Evolutionary conservation across 495 filamentous ascomycete species (phyloP).

Genomic region (Bathelium albidoporum): DNA sequence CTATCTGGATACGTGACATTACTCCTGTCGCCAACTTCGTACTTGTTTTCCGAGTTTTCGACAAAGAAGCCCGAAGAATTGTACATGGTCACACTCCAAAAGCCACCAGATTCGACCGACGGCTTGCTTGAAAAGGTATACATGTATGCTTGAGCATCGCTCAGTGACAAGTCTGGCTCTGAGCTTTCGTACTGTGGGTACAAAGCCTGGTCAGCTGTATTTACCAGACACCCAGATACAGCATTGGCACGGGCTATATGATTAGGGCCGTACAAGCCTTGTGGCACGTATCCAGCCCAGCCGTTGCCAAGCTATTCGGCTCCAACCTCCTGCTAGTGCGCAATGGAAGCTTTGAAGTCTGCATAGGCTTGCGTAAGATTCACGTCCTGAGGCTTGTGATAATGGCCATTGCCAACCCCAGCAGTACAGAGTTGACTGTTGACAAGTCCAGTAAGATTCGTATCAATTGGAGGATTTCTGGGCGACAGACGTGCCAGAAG

Average conservation of each 20-base stretch:
- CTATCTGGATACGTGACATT: slow-evolving; percentile 31
- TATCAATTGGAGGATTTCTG: neutral
- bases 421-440: slow-evolving; percentile 6
- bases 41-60: slow-evolving; percentile 23
- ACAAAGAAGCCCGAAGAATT: slow-evolving; percentile 19
- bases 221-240: slow-evolving; percentile 16
- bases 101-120: slow-evolving; percentile 20
- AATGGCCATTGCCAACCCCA: slow-evolving; percentile 9
- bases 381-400: slow-evolving; percentile 2
- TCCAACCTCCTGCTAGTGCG: neutral
- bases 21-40: slow-evolving; percentile 25
- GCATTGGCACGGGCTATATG: slow-evolving; percentile 15
- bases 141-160: slow-evolving; percentile 12
- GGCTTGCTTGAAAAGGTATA: slow-evolving; percentile 29
- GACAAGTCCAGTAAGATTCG: neutral
- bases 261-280: slow-evolving; percentile 11
- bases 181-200: slow-evolving; percentile 13
- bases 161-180: neutral
- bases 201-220: slow-evolving; percentile 12
- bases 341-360: slow-evolving; percentile 1
- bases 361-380: slow-evolving; percentile 9
- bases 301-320: neutral
- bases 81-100: slow-evolving; percentile 34
- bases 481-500: neutral
- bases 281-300: slow-evolving; percentile 8